phyloP scores from a whole-genome alignment of 2,329 filamentous ascomycete species.

The Akanthomyces uredinophilus region DNA sequence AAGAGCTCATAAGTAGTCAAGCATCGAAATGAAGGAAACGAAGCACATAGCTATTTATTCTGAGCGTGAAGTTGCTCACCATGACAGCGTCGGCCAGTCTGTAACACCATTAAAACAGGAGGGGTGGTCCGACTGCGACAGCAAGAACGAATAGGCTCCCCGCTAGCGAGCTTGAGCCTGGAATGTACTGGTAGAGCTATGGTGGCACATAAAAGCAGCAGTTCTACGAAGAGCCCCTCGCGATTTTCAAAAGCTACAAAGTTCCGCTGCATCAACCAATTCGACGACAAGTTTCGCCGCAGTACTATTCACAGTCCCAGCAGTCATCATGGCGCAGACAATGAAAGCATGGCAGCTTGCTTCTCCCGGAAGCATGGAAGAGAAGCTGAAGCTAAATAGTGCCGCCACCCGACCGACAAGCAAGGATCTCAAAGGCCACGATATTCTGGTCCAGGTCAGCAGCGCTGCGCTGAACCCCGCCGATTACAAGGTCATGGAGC shows the following conservation, averaged over 20 bases:
- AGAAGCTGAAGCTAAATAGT: conserved; percentile 21
- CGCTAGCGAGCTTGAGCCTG: too few relatives aligned
- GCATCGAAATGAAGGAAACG: too few relatives aligned
- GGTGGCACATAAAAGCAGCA: too few relatives aligned
- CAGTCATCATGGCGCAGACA: conserved; percentile 6
- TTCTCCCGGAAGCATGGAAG: conserved; percentile 22
- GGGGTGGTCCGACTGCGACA: too few relatives aligned
- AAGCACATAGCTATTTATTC: too few relatives aligned
- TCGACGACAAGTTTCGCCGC: background rate
- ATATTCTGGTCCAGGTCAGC: conserved; percentile 40
- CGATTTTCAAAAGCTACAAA: background rate
- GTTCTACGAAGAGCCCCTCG: background rate
- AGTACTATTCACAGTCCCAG: background rate
- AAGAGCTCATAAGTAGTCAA: too few relatives aligned
- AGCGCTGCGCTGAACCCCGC: conserved; percentile 42
- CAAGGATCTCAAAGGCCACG: conserved; percentile 21
- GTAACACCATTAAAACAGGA: too few relatives aligned
- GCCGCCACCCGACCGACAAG: conserved; percentile 19
- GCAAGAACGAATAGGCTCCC: too few relatives aligned
- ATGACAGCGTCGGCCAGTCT: too few relatives aligned
- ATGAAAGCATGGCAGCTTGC: conserved; percentile 18
- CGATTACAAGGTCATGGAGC: conserved; percentile 44
- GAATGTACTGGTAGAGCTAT: too few relatives aligned
- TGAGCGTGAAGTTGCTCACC: too few relatives aligned
- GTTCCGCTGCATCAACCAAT: background rate